These are phyloP conservation scores for Scleromitrula shiraiana DNA, from an alignment of 2,329 filamentous ascomycete species.

Conservation along the genomic window DNA sequence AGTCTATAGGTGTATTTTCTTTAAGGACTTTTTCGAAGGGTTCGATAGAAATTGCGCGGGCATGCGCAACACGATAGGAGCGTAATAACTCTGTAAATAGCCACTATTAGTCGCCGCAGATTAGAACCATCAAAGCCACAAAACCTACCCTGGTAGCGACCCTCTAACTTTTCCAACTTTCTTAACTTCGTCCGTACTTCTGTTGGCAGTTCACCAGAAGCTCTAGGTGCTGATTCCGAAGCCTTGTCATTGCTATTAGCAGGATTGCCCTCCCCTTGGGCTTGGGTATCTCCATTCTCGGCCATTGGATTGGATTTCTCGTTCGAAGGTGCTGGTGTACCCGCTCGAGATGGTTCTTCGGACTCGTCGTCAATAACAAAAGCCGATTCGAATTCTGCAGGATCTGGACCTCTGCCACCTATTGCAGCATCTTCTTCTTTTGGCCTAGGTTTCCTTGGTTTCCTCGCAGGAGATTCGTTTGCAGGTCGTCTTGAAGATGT, in stretches of 20 bases:
- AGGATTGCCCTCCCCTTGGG: constrained; percentile 18
- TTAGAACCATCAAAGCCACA: not conserved
- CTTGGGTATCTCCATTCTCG: constrained; percentile 10
- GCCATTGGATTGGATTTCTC: constrained; percentile 19
- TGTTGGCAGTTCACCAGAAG: constrained; percentile 44
- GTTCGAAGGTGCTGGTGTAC: constrained; percentile 45
- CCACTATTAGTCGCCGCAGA: constrained; percentile 13
- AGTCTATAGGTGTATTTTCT: constrained; percentile 85
- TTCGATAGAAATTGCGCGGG: constrained; percentile 78
- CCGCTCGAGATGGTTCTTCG: constrained; percentile 55
- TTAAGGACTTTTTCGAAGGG: constrained; percentile 86
- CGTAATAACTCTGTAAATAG: constrained; percentile 69
- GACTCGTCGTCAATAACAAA: constrained; percentile 79
- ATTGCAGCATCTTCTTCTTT: constrained; percentile 26
- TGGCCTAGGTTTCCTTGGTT: constrained; percentile 20
- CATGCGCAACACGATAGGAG: constrained; percentile 87
- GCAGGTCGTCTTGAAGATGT: constrained; percentile 19
- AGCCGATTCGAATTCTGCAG: constrained; percentile 77
- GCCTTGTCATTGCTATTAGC: constrained; percentile 24
- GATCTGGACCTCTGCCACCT: constrained; percentile 51
- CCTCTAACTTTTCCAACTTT: constrained; percentile 84
- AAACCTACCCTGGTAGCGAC: constrained; percentile 68
- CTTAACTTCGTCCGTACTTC: constrained; percentile 70
- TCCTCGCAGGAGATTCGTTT: constrained; percentile 23
- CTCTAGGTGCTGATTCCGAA: constrained; percentile 15